Conservation (phyloP, 306 rosid species). For the Corylus avellana region DNA sequence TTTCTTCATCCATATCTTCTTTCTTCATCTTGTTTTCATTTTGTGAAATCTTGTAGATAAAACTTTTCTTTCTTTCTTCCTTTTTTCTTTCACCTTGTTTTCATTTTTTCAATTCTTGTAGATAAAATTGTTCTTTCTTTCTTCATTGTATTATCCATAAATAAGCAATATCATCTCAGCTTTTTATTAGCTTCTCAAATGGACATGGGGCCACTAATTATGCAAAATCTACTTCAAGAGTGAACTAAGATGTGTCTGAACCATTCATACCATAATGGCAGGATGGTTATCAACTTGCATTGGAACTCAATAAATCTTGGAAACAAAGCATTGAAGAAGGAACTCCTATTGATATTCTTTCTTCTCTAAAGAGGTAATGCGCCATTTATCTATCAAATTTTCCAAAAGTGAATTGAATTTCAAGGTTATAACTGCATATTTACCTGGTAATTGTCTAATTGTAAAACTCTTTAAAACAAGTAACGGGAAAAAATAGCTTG, state of each 20-base stretch:
- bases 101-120: background rate
- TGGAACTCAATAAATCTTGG: constrained; percentile 76
- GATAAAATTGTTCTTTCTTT: background rate
- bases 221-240: background rate
- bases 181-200: background rate
- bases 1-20: background rate
- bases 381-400: constrained; percentile 15
- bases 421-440: constrained; percentile 4
- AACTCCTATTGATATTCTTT: constrained; percentile 57
- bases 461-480: background rate
- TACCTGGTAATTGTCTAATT: background rate
- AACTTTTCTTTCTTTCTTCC: background rate
- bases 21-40: background rate
- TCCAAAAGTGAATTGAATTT: constrained; percentile 6
- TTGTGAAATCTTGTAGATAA: background rate
- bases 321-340: constrained; percentile 51
- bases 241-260: constrained; percentile 25
- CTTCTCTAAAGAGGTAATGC: constrained; percentile 70
- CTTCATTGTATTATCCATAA: constrained; percentile 1
- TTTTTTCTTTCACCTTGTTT: background rate
- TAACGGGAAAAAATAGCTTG: background rate
- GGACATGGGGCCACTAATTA: background rate
- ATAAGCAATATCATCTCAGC: constrained; percentile 7
- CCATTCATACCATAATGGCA: constrained; percentile 37
- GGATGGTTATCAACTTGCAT: constrained; percentile 93